A percentile compares a stretch with the other conserved stretches of the same genome.
These are phyloP conservation scores for Microdochium nivale DNA, from an alignment of 2,329 filamentous ascomycete species.

Conservation along the genomic window DNA sequence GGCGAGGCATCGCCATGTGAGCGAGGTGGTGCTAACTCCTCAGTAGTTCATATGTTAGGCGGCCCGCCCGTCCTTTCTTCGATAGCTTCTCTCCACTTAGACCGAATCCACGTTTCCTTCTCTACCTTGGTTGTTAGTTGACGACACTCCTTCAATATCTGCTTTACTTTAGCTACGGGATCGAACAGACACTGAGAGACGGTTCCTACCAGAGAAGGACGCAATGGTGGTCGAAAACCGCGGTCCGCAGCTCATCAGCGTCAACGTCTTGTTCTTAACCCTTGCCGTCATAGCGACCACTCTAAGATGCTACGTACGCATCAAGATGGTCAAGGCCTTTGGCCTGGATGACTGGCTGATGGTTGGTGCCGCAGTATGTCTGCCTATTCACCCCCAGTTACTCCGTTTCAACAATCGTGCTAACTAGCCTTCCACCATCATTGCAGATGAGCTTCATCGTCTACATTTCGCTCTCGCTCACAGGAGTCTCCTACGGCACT, in stretches of 20 bases:
- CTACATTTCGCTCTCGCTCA: background rate
- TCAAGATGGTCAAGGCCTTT: conserved; percentile 26
- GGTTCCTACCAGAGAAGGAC: background rate
- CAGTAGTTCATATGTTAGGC: too few species aligned
- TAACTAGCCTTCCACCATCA: too few species aligned
- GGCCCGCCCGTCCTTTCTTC: too few species aligned
- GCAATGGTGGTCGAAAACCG: conserved; percentile 16
- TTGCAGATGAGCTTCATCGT: conserved; percentile 1
- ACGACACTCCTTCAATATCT: too few species aligned
- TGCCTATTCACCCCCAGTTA: background rate
- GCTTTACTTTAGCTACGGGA: too few species aligned
- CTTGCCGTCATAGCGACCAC: conserved; percentile 16
- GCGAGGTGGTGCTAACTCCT: too few species aligned
- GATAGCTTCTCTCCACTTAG: too few species aligned
- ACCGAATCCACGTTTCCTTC: too few species aligned
- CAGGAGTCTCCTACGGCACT: conserved; percentile 1
- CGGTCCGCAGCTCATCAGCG: conserved; percentile 23
- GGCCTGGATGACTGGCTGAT: conserved; percentile 30
- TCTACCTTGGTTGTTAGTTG: too few species aligned
- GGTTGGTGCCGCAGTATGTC: conserved; percentile 22
- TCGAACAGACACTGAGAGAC: too few species aligned
- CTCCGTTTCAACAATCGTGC: too few species aligned
- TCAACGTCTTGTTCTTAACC: conserved; percentile 19
- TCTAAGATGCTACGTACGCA: conserved; percentile 25
- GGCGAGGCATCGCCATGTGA: too few species aligned